Evolutionary conservation across 2,329 filamentous ascomycete genomes (phyloP).

Genomic region (Orbilia quercus): DNA sequence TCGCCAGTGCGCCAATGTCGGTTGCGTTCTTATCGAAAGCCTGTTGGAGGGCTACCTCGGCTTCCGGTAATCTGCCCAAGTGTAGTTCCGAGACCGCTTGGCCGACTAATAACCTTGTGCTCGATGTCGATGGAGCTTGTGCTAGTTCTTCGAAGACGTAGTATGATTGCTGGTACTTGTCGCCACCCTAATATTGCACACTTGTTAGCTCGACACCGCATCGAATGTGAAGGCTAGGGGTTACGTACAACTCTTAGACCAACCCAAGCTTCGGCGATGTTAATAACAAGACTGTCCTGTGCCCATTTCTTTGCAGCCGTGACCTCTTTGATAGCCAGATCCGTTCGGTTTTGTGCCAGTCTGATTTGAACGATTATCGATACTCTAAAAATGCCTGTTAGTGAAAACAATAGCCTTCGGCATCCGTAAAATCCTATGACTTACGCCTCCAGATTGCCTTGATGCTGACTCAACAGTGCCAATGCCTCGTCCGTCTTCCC

Average conservation of each 20-base stretch:
- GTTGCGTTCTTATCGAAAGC: slow-evolving; percentile 79
- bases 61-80: slow-evolving; percentile 86
- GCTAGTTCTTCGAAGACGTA: slow-evolving; percentile 98
- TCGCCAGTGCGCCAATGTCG: slow-evolving; percentile 81
- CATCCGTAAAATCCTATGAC: slow-evolving; percentile 70
- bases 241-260: slow-evolving; percentile 79
- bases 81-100: slow-evolving; percentile 94
- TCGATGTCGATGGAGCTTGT: slow-evolving; percentile 82
- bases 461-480: slow-evolving; percentile 80
- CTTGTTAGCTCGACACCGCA: slow-evolving; percentile 59
- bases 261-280: slow-evolving; percentile 95
- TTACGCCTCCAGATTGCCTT: slow-evolving; percentile 82
- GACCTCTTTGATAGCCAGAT: slow-evolving; percentile 91
- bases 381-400: slow-evolving; percentile 67
- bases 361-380: slow-evolving; percentile 92
- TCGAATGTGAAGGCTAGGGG: not conserved
- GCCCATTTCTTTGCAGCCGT: slow-evolving; percentile 88
- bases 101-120: slow-evolving; percentile 79
- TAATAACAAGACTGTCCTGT: slow-evolving; percentile 91
- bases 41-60: slow-evolving; percentile 84
- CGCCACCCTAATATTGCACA: slow-evolving; percentile 75
- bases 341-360: slow-evolving; percentile 87
- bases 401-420: slow-evolving; percentile 49
- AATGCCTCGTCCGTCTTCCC: slow-evolving; percentile 89
- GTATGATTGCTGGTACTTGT: slow-evolving; percentile 95